Conservation (phyloP, 306 rosid genomes). For the Ormosia emarginata region DNA sequence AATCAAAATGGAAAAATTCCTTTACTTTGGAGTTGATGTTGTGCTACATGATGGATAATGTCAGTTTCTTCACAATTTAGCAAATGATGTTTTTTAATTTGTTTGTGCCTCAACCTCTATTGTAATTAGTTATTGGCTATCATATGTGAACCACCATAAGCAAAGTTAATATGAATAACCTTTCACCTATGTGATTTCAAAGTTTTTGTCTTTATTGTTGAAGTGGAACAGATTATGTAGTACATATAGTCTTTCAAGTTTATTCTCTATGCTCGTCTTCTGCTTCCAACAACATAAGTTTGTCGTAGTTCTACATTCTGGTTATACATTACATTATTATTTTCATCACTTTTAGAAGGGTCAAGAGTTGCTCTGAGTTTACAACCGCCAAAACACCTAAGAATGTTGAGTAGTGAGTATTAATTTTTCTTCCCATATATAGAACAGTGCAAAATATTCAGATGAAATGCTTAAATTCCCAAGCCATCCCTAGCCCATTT, state of each 20-base stretch:
- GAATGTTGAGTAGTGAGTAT: not conserved
- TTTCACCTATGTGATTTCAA: not conserved
- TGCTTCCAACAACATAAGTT: not conserved
- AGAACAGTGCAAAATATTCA: no score
- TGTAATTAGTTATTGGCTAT: no score
- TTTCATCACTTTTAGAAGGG: not conserved
- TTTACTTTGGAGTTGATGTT: no score
- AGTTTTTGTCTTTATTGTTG: not conserved
- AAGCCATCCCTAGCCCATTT: no score
- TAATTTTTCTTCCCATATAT: not conserved
- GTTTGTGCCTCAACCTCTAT: no score
- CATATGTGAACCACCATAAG: slow-evolving; percentile 25
- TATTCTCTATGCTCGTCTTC: not conserved
- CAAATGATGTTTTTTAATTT: no score
- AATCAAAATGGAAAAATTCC: no score
- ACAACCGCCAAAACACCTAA: not conserved
- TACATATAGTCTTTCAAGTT: not conserved
- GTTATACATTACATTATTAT: not conserved
- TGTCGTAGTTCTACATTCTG: not conserved
- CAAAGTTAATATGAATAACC: not conserved
- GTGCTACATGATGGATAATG: no score
- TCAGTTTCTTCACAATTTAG: no score
- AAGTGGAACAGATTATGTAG: not conserved
- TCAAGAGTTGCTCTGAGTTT: not conserved
- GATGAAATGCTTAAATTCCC: no score